Conservation (phyloP, 768 basidiomycete genomes). For the Hygrophorus pudorinus region DNA sequence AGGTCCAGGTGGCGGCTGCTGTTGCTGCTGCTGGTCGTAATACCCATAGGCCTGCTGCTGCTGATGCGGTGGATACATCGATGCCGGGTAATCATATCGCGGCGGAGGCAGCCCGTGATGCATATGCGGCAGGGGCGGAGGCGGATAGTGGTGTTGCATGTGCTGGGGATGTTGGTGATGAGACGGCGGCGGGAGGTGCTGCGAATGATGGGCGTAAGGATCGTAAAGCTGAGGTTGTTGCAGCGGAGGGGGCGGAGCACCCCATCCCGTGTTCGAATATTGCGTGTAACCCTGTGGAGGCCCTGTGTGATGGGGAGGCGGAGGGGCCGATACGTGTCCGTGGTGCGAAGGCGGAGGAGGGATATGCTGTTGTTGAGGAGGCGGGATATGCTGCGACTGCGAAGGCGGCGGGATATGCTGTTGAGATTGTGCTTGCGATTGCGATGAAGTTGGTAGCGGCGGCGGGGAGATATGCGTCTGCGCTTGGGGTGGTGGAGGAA, state of each 20-base stretch:
- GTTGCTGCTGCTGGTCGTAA: constrained; percentile 14
- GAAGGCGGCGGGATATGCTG: constrained; percentile 6
- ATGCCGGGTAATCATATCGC: constrained; percentile 5
- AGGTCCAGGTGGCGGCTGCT: constrained; percentile 6
- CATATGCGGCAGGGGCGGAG: constrained; percentile 7
- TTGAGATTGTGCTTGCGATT: constrained; percentile 5
- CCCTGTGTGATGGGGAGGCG: not conserved
- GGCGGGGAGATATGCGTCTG: constrained; percentile 12
- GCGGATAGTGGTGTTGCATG: constrained; percentile 8
- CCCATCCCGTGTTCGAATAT: constrained; percentile 9
- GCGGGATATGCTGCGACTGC: constrained; percentile 5
- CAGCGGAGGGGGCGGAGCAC: constrained; percentile 8
- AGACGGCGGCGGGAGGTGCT: constrained; percentile 13
- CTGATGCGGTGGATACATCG: constrained; percentile 5
- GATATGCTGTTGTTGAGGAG: not conserved
- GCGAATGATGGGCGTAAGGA: constrained; percentile 12
- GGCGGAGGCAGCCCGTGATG: constrained; percentile 8
- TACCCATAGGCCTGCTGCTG: constrained; percentile 10
- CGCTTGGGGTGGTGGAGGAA: constrained; percentile 2
- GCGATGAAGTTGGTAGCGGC: constrained; percentile 4
- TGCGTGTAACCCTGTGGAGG: constrained; percentile 7
- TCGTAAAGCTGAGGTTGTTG: constrained; percentile 11
- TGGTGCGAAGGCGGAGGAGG: constrained; percentile 4
- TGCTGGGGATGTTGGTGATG: constrained; percentile 9
- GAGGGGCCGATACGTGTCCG: constrained; percentile 1